A percentile compares a stretch with the other conserved stretches of the same genome.
phyloP scores from a whole-genome alignment of 176 grass and related monocot species.

The Ananas comosus region DNA sequence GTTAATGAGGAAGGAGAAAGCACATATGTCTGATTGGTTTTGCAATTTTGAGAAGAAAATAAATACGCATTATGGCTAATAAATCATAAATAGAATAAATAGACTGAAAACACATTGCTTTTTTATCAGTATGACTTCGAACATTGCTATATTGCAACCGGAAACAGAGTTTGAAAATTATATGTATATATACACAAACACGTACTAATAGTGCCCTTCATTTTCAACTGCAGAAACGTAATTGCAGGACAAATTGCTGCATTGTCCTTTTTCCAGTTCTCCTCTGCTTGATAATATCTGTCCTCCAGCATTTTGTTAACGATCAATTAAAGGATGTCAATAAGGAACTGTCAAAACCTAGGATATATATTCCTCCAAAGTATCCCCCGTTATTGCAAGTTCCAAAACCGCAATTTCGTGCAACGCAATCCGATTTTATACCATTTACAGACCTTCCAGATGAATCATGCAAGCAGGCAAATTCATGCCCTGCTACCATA shows the following conservation, averaged over 20 bases:
- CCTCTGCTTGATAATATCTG: slow-evolving; percentile 18
- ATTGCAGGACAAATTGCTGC: slow-evolving; percentile 47
- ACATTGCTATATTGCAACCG: too few species aligned
- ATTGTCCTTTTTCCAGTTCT: slow-evolving; percentile 43
- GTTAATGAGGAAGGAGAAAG: too few species aligned
- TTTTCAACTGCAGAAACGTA: slow-evolving; percentile 31
- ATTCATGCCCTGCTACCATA: slow-evolving; percentile 26
- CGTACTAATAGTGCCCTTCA: not conserved
- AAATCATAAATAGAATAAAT: too few species aligned
- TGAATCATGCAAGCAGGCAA: not conserved
- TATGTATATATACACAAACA: not conserved
- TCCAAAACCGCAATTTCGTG: slow-evolving; percentile 26
- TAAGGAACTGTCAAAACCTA: slow-evolving; percentile 29
- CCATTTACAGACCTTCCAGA: slow-evolving; percentile 20
- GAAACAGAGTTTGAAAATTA: not conserved
- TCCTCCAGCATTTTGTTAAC: slow-evolving; percentile 19
- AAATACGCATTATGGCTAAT: too few species aligned
- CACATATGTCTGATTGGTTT: too few species aligned
- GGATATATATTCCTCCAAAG: slow-evolving; percentile 38
- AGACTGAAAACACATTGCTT: too few species aligned
- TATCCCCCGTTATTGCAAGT: slow-evolving; percentile 49
- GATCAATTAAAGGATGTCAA: not conserved
- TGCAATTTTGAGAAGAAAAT: too few species aligned
- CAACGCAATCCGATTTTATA: slow-evolving; percentile 21
- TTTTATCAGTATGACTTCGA: too few species aligned